Conservation (phyloP, 257 asterid species). For the Lithospermum erythrorhizon region DNA sequence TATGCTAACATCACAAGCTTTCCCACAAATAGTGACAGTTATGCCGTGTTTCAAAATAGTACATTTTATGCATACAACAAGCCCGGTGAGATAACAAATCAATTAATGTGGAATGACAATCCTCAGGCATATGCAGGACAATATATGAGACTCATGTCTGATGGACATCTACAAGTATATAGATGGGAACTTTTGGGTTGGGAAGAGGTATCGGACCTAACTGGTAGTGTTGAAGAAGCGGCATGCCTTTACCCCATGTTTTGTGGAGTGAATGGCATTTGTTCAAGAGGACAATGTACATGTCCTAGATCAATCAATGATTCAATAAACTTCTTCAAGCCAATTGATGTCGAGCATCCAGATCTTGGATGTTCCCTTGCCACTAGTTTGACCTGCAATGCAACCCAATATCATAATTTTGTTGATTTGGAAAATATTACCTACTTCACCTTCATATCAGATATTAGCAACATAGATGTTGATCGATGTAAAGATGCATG, state of each 20-base stretch:
- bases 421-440: too few species aligned
- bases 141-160: constrained; percentile 11
- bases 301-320: constrained; percentile 23
- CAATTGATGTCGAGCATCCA: constrained; percentile 14
- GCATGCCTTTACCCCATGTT: constrained; percentile 30
- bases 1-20: too few species aligned
- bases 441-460: too few species aligned
- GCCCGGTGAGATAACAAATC: constrained; percentile 2
- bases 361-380: constrained; percentile 37
- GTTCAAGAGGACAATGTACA: constrained; percentile 29
- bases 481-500: too few species aligned
- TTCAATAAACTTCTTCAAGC: constrained; percentile 16
- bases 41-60: too few species aligned
- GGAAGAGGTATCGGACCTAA: constrained; percentile 17
- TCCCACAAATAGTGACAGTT: background rate
- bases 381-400: constrained; percentile 17
- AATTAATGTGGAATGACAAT: too few species aligned
- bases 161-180: constrained; percentile 20
- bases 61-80: background rate
- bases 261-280: constrained; percentile 34
- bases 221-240: constrained; percentile 11
- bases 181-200: constrained; percentile 4
- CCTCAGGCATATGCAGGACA: constrained; percentile 4
- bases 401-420: too few species aligned
- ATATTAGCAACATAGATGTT: too few species aligned